These are phyloP conservation scores for Pythium folliculosum DNA, from an alignment of 352 stramenopile species.

Conservation along the genomic window DNA sequence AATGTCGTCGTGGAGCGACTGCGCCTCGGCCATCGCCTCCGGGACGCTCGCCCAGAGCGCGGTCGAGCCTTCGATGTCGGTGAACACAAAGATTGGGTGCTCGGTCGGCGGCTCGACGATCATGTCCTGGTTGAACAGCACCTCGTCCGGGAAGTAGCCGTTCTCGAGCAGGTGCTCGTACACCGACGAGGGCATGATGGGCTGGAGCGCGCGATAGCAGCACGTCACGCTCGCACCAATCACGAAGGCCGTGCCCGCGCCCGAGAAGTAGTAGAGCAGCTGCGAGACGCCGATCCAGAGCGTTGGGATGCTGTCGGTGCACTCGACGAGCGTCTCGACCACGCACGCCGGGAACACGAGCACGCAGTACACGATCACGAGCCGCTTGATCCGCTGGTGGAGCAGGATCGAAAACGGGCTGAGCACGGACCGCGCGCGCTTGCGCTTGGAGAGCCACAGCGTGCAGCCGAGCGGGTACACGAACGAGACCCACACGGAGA, in stretches of 20 bases:
- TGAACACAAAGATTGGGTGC: conserved; percentile 76
- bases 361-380: conserved; percentile 69
- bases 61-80: conserved; percentile 82
- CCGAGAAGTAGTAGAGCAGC: conserved; percentile 63
- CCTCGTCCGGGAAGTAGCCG: conserved; percentile 51
- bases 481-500: conserved; percentile 54
- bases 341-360: conserved; percentile 66
- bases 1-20: conserved; percentile 74
- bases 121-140: conserved; percentile 22
- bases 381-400: conserved; percentile 65
- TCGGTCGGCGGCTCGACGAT: conserved; percentile 47
- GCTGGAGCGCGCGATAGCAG: conserved; percentile 59
- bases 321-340: conserved; percentile 40
- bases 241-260: conserved; percentile 54
- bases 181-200: conserved; percentile 58
- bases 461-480: conserved; percentile 58
- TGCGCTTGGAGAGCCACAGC: conserved; percentile 47
- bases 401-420: conserved; percentile 48
- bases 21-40: conserved; percentile 60
- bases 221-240: conserved; percentile 66
- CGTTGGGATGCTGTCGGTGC: conserved; percentile 36
- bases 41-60: conserved; percentile 54
- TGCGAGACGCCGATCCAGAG: conserved; percentile 51
- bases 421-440: conserved; percentile 43
- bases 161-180: conserved; percentile 67